Conservation (phyloP, 192 early-diverging fungal genomes). For the Umbelopsis sp. region DNA sequence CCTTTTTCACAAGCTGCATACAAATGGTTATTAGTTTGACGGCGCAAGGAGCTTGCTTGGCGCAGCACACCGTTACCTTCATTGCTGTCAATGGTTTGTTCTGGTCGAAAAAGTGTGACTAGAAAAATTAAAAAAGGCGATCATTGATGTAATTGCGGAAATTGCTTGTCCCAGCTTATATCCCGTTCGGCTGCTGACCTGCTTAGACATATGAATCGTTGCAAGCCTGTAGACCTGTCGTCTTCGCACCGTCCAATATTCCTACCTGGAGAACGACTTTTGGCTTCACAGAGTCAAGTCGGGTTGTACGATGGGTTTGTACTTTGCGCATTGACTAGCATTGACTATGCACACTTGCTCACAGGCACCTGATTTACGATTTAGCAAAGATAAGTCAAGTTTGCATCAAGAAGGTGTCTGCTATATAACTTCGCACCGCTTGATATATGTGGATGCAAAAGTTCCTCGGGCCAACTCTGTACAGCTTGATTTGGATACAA, state of each 20-base stretch:
- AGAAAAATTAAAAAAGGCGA: background rate
- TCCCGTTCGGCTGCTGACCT: too few relatives aligned
- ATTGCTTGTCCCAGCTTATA: too few relatives aligned
- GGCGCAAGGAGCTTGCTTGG: background rate
- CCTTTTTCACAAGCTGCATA: slow-evolving; percentile 61
- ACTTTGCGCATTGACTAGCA: too few relatives aligned
- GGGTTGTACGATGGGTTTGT: slow-evolving; percentile 74
- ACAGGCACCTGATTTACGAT: background rate
- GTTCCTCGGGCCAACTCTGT: slow-evolving; percentile 59
- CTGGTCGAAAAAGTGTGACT: background rate
- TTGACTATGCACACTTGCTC: too few relatives aligned
- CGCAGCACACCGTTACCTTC: background rate
- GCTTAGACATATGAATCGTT: slow-evolving; percentile 43
- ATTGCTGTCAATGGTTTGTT: background rate
- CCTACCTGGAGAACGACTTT: slow-evolving; percentile 51
- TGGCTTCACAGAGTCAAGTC: slow-evolving; percentile 62
- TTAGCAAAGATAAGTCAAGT: slow-evolving; percentile 58
- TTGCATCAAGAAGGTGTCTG: slow-evolving; percentile 74
- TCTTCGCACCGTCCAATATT: slow-evolving; percentile 59
- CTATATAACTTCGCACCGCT: slow-evolving; percentile 73
- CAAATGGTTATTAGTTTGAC: background rate
- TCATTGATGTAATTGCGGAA: too few relatives aligned
- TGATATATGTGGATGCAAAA: slow-evolving; percentile 80
- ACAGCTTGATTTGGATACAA: slow-evolving; percentile 48
- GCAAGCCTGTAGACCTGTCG: slow-evolving; percentile 46